Conservation (phyloP, 257 asterid genomes). For the Penstemon barbatus region DNA sequence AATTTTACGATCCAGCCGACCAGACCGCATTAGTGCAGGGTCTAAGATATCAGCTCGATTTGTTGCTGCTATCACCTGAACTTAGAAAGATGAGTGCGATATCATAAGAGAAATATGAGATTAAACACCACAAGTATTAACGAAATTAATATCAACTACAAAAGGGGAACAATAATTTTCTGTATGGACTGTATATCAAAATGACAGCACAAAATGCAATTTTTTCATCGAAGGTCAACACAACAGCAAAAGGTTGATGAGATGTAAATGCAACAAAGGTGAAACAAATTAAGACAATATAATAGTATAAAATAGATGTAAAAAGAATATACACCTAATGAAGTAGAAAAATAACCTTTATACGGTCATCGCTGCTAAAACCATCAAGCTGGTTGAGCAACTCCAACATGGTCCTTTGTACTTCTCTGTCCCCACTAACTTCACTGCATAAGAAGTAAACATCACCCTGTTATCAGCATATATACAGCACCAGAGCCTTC, state of each 20-base stretch:
- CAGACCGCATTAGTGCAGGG: slow-evolving; percentile 95
- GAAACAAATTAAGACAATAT: not conserved
- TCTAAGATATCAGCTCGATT: slow-evolving; percentile 94
- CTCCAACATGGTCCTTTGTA: slow-evolving; percentile 88
- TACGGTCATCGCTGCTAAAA: slow-evolving; percentile 87
- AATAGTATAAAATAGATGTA: not conserved
- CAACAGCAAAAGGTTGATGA: not conserved
- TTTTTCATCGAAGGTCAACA: not conserved
- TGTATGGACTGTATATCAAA: not conserved
- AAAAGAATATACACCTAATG: not conserved
- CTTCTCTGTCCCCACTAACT: slow-evolving; percentile 94
- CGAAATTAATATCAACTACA: not conserved
- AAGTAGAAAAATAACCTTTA: slow-evolving; percentile 49
- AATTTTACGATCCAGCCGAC: slow-evolving; percentile 94
- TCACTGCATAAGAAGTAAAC: slow-evolving; percentile 55
- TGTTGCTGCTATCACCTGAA: slow-evolving; percentile 94
- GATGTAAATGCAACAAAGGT: not conserved
- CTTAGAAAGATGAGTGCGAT: slow-evolving; percentile 6
- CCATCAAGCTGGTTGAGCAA: slow-evolving; percentile 95
- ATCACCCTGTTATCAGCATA: slow-evolving; percentile 19
- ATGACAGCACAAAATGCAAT: not conserved
- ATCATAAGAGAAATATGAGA: slow-evolving; percentile 10
- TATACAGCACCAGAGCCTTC: slow-evolving; percentile 10
- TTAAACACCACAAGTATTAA: not conserved
- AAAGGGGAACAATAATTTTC: not conserved